Conservation (phyloP, 2,329 filamentous ascomycete species). For the Neodidymelliopsis sp. region DNA sequence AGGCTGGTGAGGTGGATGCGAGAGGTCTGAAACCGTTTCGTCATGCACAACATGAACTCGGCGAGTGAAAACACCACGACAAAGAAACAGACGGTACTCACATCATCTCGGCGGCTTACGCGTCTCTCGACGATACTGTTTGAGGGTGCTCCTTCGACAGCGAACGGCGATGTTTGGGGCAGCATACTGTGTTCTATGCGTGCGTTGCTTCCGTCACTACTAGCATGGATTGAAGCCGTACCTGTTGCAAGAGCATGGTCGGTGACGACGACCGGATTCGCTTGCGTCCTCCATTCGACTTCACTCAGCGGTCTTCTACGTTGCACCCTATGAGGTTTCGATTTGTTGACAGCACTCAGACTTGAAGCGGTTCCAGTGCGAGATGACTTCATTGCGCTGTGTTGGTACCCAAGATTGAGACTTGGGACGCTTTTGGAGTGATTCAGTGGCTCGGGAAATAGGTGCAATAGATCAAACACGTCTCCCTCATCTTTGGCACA, state of each 20-base stretch:
- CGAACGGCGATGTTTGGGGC: conserved; percentile 33
- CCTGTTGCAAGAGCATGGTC: conserved; percentile 23
- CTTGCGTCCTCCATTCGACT: conserved; percentile 26
- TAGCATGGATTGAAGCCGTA: conserved; percentile 27
- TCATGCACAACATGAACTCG: conserved; percentile 27
- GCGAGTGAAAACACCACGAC: conserved; percentile 25
- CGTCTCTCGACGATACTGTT: conserved; percentile 19
- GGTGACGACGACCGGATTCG: conserved; percentile 25
- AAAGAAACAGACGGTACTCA: conserved; percentile 39
- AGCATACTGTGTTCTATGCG: conserved; percentile 26
- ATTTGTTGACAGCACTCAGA: conserved; percentile 23
- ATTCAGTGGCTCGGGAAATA: conserved; percentile 23
- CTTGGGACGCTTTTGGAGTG: conserved; percentile 28
- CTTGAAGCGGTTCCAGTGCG: conserved; percentile 34
- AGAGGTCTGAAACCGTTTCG: conserved; percentile 38
- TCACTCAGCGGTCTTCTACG: conserved; percentile 27
- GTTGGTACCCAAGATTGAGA: conserved; percentile 15
- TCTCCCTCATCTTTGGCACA: conserved; percentile 15
- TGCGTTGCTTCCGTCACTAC: conserved; percentile 27
- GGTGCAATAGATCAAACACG: conserved; percentile 11
- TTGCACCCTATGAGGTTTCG: conserved; percentile 31
- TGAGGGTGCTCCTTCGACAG: conserved; percentile 29
- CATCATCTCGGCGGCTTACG: conserved; percentile 33
- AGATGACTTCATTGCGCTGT: conserved; percentile 37
- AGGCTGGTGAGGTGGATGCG: conserved; percentile 18